Conservation (phyloP, 2,329 filamentous ascomycete species). For the Didymella keratinophila region DNA sequence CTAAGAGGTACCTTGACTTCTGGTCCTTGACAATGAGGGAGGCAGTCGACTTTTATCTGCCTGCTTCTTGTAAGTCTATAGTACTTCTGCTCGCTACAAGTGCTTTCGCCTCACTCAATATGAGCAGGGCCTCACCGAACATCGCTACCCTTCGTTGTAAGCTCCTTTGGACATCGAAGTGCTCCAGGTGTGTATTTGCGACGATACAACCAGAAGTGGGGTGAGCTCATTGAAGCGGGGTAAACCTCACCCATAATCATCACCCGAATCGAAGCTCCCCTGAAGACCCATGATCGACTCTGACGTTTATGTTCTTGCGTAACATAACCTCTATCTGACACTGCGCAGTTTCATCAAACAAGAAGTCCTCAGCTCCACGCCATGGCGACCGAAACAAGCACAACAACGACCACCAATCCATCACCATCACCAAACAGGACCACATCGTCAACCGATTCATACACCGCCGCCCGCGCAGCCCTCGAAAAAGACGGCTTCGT, state of each 20-base stretch:
- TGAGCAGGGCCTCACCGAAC: no score
- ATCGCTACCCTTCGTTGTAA: neutral
- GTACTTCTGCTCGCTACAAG: no score
- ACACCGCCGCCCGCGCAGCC: conserved; percentile 53
- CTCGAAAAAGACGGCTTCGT: conserved; percentile 80
- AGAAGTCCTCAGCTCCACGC: neutral
- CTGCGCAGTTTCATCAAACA: neutral
- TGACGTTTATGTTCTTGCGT: neutral
- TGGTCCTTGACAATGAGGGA: neutral
- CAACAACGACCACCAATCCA: neutral
- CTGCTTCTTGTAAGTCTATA: no score
- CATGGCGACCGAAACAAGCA: conserved; percentile 1
- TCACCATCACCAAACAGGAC: neutral
- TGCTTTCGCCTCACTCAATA: no score
- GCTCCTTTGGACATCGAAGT: neutral
- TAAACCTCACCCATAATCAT: neutral
- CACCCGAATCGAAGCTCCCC: neutral
- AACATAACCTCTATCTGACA: neutral
- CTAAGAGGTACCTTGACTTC: neutral
- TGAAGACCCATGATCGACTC: neutral
- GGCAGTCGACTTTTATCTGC: no score
- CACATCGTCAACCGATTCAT: conserved; percentile 27
- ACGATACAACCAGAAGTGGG: conserved; percentile 4
- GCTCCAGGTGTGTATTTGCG: neutral
- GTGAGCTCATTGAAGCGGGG: conserved; percentile 5